Conservation (phyloP, 768 basidiomycete genomes). For the Filobasidium wieringae region DNA sequence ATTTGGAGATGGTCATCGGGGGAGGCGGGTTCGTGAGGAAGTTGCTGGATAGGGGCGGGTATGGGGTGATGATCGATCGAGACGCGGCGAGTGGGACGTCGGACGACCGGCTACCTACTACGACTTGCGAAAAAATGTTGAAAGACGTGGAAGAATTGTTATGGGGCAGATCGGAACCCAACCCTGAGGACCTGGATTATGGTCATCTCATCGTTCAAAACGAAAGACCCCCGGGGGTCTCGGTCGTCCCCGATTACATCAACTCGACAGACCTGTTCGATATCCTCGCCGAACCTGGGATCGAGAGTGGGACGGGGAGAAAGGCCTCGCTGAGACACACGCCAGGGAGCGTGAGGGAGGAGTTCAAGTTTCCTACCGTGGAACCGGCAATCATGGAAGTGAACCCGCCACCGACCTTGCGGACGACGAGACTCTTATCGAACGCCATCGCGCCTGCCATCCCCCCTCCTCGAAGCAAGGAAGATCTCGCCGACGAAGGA, state of each 20-base stretch:
- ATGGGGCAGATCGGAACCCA: conserved; percentile 8
- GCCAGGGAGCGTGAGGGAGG: no score
- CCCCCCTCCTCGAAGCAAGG: no score
- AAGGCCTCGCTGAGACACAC: no score
- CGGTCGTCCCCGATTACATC: no score
- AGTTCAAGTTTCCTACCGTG: no score
- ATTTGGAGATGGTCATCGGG: background rate
- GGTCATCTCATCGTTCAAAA: background rate
- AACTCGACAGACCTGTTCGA: background rate
- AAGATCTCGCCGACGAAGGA: conserved; percentile 6
- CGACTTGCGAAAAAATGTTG: background rate
- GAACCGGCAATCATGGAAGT: no score
- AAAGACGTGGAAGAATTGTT: conserved; percentile 3
- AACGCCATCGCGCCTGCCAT: no score
- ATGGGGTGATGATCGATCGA: background rate
- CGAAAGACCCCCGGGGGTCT: background rate
- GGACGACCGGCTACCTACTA: background rate
- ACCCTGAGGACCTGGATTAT: background rate
- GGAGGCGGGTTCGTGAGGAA: background rate
- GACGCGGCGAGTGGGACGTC: background rate
- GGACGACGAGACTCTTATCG: no score
- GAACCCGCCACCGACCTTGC: no score
- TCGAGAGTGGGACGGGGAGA: background rate
- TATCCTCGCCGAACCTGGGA: background rate
- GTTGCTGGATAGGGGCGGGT: background rate